These are phyloP conservation scores for Mollisia scopiformis DNA, from an alignment of 2,329 filamentous ascomycete genomes.

Conservation along the genomic window DNA sequence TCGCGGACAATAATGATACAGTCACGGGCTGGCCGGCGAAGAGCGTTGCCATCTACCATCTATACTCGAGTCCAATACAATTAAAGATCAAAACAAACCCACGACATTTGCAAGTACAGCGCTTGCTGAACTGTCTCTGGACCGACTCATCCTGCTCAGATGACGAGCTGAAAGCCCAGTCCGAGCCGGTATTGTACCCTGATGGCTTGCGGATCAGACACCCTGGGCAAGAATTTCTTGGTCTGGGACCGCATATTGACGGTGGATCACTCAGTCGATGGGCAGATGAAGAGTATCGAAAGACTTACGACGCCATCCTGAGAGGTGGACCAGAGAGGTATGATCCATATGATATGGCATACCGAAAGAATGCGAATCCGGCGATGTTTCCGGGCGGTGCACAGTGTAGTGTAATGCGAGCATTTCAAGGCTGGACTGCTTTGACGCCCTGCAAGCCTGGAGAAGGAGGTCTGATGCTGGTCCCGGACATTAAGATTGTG, in stretches of 20 bases:
- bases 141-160: conserved; percentile 28
- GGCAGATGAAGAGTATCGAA: conserved; percentile 70
- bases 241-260: conserved; percentile 73
- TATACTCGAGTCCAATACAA: conserved; percentile 75
- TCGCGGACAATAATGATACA: conserved; percentile 62
- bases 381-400: conserved; percentile 82
- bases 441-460: conserved; percentile 72
- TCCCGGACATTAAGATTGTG: conserved; percentile 73
- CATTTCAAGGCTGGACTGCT: conserved; percentile 88
- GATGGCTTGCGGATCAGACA: conserved; percentile 68
- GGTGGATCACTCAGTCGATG: conserved; percentile 76
- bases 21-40: conserved; percentile 64
- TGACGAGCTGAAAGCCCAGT: conserved; percentile 44
- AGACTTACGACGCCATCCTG: conserved; percentile 75
- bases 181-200: conserved; percentile 63
- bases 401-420: conserved; percentile 80
- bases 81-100: conserved; percentile 67
- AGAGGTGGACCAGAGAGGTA: conserved; percentile 77
- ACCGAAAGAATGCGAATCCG: conserved; percentile 67
- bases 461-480: conserved; percentile 81
- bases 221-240: conserved; percentile 71
- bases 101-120: conserved; percentile 64
- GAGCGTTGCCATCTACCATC: conserved; percentile 71
- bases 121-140: conserved; percentile 63
- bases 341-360: conserved; percentile 78